These are phyloP conservation scores for Coemansia sp. DNA, from an alignment of 192 early-diverging fungal species.

Conservation along the genomic window DNA sequence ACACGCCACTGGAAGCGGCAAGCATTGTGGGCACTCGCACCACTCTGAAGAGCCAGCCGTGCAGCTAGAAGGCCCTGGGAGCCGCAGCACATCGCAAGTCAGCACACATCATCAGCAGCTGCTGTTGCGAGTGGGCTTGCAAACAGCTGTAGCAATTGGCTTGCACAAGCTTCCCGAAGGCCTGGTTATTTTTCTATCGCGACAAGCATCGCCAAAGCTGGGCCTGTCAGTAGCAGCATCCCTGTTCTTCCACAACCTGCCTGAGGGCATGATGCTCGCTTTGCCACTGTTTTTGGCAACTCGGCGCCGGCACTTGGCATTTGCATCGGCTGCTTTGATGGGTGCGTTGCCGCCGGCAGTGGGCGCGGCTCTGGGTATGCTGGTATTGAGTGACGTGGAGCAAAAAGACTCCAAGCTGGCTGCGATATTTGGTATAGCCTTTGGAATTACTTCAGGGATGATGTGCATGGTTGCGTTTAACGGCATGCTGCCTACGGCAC, in stretches of 20 bases:
- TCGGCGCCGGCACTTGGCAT: constrained; percentile 28
- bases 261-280: constrained; percentile 52
- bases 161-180: constrained; percentile 55
- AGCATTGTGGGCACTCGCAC: background rate
- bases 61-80: constrained; percentile 13
- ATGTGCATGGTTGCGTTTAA: constrained; percentile 47
- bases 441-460: constrained; percentile 41
- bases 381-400: constrained; percentile 15
- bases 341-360: constrained; percentile 37
- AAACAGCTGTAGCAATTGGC: constrained; percentile 49
- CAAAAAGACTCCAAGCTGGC: constrained; percentile 11
- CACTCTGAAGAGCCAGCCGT: constrained; percentile 5
- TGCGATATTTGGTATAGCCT: constrained; percentile 28
- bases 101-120: constrained; percentile 35
- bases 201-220: constrained; percentile 37
- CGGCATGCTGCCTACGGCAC: constrained; percentile 43
- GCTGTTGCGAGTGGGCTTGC: constrained; percentile 40
- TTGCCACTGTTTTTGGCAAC: constrained; percentile 47
- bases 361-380: constrained; percentile 36
- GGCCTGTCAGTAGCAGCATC: constrained; percentile 42
- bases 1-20: background rate
- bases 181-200: constrained; percentile 44
- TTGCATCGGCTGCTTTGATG: constrained; percentile 30
- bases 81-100: constrained; percentile 22
- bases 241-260: constrained; percentile 52